Evolutionary conservation across 192 early-diverging fungal genomes (phyloP).

Genomic region (Linnemannia elongata): DNA sequence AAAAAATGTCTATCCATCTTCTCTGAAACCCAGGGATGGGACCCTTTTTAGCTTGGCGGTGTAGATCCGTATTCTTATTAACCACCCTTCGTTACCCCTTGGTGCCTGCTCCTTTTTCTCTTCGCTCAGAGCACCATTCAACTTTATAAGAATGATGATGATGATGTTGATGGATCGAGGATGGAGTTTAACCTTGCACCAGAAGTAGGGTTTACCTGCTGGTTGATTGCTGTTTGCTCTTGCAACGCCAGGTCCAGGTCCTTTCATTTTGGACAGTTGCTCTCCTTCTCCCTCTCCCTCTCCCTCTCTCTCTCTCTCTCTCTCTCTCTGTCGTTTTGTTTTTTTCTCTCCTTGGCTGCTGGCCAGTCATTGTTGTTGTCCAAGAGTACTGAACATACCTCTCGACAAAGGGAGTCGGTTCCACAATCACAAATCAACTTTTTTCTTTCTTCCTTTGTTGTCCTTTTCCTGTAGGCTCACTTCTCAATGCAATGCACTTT

Average conservation of each 20-base stretch:
- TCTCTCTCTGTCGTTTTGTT: too few species aligned
- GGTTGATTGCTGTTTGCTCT: background rate
- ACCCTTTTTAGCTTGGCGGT: background rate
- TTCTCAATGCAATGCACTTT: background rate
- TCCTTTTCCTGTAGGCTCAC: background rate
- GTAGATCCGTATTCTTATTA: background rate
- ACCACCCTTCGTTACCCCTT: background rate
- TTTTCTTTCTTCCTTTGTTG: background rate
- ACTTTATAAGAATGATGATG: background rate
- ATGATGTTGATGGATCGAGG: background rate
- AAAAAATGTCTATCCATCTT: background rate
- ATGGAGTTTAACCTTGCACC: background rate
- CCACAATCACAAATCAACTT: slow-evolving; percentile 2
- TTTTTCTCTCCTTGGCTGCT: too few species aligned
- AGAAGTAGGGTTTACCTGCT: background rate
- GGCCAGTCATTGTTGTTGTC: too few species aligned
- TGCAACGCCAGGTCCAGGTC: background rate
- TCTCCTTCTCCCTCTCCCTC: too few species aligned
- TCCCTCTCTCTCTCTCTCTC: too few species aligned
- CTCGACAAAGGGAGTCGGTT: background rate
- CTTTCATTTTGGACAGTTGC: background rate
- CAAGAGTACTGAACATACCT: background rate
- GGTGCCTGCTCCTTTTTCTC: background rate
- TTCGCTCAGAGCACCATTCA: background rate
- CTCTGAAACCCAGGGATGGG: background rate